phyloP scores from a whole-genome alignment of 108 stramenopile species.

The Skeletonema costatum region DNA sequence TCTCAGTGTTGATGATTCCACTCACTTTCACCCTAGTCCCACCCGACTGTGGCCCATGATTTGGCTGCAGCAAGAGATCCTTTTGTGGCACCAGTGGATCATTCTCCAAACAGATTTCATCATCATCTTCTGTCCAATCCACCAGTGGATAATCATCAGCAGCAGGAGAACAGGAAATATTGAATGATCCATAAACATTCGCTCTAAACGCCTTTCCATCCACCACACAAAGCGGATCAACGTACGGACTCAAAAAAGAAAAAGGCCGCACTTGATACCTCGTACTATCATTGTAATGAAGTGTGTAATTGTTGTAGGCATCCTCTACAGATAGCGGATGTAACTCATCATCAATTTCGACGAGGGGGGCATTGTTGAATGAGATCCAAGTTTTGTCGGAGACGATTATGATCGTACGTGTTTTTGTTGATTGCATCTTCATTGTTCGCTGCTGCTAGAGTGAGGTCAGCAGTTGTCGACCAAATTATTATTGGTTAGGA shows the following conservation, averaged over 20 bases:
- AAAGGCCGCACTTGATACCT: constrained; percentile 7
- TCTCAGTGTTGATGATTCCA: constrained; percentile 4
- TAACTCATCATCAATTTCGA: constrained; percentile 12
- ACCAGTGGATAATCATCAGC: neutral
- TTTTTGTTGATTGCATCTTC: constrained; percentile 2
- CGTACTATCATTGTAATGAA: neutral
- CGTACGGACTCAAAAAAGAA: constrained; percentile 18
- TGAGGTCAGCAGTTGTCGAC: neutral
- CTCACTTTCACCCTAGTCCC: constrained; percentile 41
- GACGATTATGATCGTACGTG: constrained; percentile 4
- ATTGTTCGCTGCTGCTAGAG: neutral
- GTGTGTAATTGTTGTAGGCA: constrained; percentile 18
- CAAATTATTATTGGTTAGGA: neutral
- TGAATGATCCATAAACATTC: constrained; percentile 13
- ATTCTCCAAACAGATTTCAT: neutral
- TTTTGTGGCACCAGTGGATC: neutral
- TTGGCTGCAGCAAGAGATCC: constrained; percentile 24
- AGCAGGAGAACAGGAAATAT: constrained; percentile 17
- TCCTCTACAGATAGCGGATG: constrained; percentile 9
- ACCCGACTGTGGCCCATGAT: constrained; percentile 39
- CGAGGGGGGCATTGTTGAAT: constrained; percentile 24
- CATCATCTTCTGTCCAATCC: neutral
- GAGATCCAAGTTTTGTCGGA: constrained; percentile 10
- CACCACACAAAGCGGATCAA: constrained; percentile 31
- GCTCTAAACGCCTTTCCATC: constrained; percentile 26